A percentile compares a stretch with the other conserved stretches of the same genome.
These are phyloP conservation scores for Parachlorella kessleri DNA, from an alignment of 139 green algal species.

Conservation along the genomic window DNA sequence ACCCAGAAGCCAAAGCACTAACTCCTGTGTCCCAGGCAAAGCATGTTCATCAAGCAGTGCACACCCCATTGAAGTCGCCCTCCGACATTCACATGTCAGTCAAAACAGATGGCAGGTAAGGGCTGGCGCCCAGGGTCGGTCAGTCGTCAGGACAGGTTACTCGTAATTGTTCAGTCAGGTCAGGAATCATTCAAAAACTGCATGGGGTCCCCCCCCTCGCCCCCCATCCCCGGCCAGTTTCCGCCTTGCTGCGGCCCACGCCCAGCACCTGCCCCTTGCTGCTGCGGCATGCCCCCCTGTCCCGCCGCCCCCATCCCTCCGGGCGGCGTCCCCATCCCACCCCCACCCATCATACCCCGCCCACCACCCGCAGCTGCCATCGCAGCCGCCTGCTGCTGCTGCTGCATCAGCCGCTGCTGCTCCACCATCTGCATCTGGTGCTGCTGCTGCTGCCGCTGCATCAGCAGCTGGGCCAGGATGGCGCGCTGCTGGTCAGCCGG, in stretches of 20 bases:
- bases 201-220: background rate
- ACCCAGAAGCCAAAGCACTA: no score
- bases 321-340: background rate
- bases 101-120: no score
- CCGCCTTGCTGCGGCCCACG: background rate
- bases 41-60: no score
- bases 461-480: constrained; percentile 23
- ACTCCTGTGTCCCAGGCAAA: no score
- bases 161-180: no score
- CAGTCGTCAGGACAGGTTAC: no score
- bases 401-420: constrained; percentile 24
- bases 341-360: background rate
- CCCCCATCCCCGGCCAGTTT: background rate
- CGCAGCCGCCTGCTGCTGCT: constrained; percentile 23
- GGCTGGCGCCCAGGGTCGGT: no score
- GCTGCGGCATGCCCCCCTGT: background rate
- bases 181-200: constrained; percentile 1
- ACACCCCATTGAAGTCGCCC: no score
- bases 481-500: constrained; percentile 26
- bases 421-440: constrained; percentile 9
- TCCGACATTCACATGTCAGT: no score
- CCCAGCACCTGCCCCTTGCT: background rate
- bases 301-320: background rate
- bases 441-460: constrained; percentile 27
- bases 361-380: background rate